A percentile compares a stretch with the other conserved stretches of the same genome.
These are phyloP conservation scores for Chaetomium fimeti DNA, from an alignment of 495 filamentous ascomycete species.

Conservation along the genomic window DNA sequence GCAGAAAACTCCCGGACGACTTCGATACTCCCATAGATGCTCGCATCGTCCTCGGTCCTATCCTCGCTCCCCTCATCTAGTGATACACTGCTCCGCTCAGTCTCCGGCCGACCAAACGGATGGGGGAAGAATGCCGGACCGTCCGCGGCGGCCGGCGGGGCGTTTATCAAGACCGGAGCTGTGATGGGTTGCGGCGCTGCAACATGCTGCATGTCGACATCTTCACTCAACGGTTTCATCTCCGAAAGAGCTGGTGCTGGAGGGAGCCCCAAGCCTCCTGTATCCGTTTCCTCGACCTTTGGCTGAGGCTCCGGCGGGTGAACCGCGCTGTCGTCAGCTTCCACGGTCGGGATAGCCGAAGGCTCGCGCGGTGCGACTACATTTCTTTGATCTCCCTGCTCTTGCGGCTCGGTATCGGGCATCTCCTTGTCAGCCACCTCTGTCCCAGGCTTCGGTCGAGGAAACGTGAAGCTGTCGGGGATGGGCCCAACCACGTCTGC, in stretches of 20 bases:
- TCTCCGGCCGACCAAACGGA: conserved; percentile 23
- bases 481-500: conserved; percentile 36
- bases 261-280: conserved; percentile 33
- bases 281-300: conserved; percentile 46
- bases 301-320: conserved; percentile 33
- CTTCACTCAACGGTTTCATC: conserved; percentile 27
- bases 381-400: conserved; percentile 22
- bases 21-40: conserved; percentile 52
- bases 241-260: conserved; percentile 34
- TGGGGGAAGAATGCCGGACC: conserved; percentile 19
- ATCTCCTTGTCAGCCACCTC: conserved; percentile 3
- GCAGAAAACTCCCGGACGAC: conserved; percentile 46
- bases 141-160: conserved; percentile 9
- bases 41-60: conserved; percentile 62
- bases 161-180: conserved; percentile 29
- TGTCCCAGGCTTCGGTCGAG: conserved; percentile 20
- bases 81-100: conserved; percentile 22
- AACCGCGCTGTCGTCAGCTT: conserved; percentile 29
- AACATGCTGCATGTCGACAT: conserved; percentile 48
- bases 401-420: conserved; percentile 5
- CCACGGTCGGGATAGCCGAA: conserved; percentile 31
- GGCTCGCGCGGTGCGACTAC: conserved; percentile 28
- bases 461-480: conserved; percentile 31
- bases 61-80: conserved; percentile 47
- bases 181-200: conserved; percentile 43